Evolutionary conservation across 2,329 filamentous ascomycete species (phyloP).

Genomic region (Sporothrix variecibatus): DNA sequence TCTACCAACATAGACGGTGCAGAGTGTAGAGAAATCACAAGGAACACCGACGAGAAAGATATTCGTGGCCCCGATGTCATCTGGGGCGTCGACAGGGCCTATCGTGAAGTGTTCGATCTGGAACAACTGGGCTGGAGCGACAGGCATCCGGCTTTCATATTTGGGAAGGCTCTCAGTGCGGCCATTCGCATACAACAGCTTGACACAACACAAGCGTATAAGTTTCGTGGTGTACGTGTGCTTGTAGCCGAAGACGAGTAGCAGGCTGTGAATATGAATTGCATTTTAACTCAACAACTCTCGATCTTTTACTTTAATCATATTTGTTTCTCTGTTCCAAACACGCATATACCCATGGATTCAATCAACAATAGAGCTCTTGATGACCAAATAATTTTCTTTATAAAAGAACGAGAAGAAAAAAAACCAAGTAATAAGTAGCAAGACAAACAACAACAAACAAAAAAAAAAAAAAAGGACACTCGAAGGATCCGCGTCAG

Average conservation of each 20-base stretch:
- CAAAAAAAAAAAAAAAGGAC: too few species aligned
- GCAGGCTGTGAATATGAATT: neutral
- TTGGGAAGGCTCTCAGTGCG: conserved; percentile 37
- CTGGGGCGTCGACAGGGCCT: conserved; percentile 36
- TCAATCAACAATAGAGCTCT: neutral
- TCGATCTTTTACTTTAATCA: neutral
- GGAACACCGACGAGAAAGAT: neutral
- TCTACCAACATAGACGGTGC: neutral
- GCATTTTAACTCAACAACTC: neutral
- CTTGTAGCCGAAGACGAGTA: conserved; percentile 18
- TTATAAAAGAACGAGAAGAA: neutral
- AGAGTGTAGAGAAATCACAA: too few species aligned
- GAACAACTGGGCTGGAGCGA: conserved; percentile 38
- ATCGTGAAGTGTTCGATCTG: conserved; percentile 40
- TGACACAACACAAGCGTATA: neutral
- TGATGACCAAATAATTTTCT: too few species aligned
- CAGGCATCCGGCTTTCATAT: conserved; percentile 37
- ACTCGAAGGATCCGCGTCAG: too few species aligned
- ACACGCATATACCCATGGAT: neutral
- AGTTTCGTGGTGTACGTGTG: conserved; percentile 23
- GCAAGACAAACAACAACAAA: too few species aligned
- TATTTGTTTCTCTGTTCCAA: neutral
- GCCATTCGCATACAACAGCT: conserved; percentile 39
- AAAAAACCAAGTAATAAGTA: too few species aligned
- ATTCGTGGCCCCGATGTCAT: conserved; percentile 36